Conservation (phyloP, 73 alveolate species). For the Paramecium biaurelia region DNA sequence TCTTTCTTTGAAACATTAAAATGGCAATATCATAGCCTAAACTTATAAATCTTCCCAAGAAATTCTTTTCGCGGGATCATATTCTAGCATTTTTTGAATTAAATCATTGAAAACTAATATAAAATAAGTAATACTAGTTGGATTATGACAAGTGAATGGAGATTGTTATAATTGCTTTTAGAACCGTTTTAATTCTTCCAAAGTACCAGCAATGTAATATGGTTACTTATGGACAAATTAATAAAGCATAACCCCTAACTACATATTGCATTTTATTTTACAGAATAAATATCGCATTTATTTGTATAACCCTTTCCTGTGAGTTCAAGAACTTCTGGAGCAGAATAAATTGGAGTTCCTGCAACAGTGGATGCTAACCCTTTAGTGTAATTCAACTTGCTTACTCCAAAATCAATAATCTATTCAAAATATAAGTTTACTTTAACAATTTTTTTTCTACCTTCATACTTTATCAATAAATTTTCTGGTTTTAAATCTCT, state of each 20-base stretch:
- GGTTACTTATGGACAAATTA: background rate
- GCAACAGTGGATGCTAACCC: background rate
- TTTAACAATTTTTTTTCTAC: background rate
- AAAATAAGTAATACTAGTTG: background rate
- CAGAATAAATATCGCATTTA: background rate
- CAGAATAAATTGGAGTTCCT: constrained; percentile 12
- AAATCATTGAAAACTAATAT: background rate
- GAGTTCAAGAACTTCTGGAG: background rate
- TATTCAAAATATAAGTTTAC: background rate
- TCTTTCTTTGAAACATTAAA: background rate
- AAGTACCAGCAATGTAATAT: background rate
- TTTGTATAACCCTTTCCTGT: background rate
- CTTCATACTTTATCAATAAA: background rate
- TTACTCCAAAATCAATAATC: background rate
- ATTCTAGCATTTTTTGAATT: background rate
- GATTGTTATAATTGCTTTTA: background rate
- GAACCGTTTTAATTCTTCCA: background rate
- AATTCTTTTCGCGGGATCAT: background rate
- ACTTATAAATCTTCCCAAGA: background rate
- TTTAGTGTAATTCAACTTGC: background rate
- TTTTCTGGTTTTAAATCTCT: background rate
- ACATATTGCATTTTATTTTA: background rate
- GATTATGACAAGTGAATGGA: background rate
- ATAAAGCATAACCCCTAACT: constrained; percentile 1
- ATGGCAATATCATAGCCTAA: background rate